Conservation (phyloP, 1,139 yeast genomes). For the Ogataea hybrid region DNA sequence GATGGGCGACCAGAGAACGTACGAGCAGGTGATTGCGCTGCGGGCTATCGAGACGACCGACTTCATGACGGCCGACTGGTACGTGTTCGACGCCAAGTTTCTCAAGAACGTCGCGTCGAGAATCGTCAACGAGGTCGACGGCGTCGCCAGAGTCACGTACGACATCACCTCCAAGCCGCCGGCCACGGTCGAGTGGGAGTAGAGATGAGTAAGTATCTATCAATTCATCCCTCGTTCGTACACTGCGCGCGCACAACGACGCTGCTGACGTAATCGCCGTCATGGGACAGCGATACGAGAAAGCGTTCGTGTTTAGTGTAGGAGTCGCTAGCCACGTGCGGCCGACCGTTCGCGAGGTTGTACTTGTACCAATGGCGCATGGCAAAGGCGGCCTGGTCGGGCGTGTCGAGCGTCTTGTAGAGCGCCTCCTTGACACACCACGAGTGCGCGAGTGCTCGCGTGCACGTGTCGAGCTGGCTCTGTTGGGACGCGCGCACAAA, state of each 20-base stretch:
- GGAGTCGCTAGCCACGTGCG: constrained; percentile 36
- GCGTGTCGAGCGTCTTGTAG: constrained; percentile 53
- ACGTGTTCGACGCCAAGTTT: constrained; percentile 87
- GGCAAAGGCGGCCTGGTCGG: constrained; percentile 50
- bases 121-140: constrained; percentile 97
- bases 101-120: constrained; percentile 91
- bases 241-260: constrained; percentile 41
- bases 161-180: constrained; percentile 97
- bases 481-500: constrained; percentile 29
- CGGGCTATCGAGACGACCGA: constrained; percentile 97
- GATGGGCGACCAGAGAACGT: constrained; percentile 99
- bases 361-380: constrained; percentile 63
- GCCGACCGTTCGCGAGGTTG: constrained; percentile 37
- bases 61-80: constrained; percentile 99
- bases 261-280: constrained; percentile 52
- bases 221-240: neutral
- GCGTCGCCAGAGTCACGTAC: constrained; percentile 98
- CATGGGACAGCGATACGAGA: constrained; percentile 61
- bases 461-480: constrained; percentile 30
- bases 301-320: constrained; percentile 46
- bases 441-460: constrained; percentile 42
- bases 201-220: constrained; percentile 23
- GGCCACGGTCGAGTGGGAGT: too few species aligned
- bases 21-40: constrained; percentile 97
- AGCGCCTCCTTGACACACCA: constrained; percentile 83